Base-by-base conservation (phyloP, 768 basidiomycete genomes). In the Pisolithus albus region DNA sequence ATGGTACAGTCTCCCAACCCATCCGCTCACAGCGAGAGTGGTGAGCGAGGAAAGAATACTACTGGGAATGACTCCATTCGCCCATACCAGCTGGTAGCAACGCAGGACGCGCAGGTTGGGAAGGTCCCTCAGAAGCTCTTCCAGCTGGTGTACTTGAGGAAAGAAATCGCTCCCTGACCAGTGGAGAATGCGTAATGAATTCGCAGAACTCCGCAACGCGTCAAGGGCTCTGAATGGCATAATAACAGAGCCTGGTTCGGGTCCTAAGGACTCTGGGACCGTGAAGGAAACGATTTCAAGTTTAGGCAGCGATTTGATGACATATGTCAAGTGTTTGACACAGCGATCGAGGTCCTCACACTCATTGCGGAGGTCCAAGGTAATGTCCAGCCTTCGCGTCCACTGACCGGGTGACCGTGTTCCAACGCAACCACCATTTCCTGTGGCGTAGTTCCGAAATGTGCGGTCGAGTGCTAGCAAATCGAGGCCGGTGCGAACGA, bases 301-400 rank as follows among this genome's bases (percentile, higher is more conserved):
- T 40, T 53, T 30, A 2, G 52, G 50, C 50, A 68, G 52, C 38
- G 16, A 49, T n/a, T 34, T 16, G 45, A 66, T 58, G 26, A 61
- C 36, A 6, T 53, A 13, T 1, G 57, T 40, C 0, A 66, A 55
- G 10, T 38, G 39, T 3, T 56, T 41, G 2, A 15, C 10, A 10
- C 11, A 13, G 5, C 57, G 56, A 7, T 34, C 41, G 7, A 38
- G 26, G 7, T 42, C 30, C 21, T 23, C 21, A 23, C 21, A 23
- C 30, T 30, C 8, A 5, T 34, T 6, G 5, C 24, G 45, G 38
- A 65, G 57, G 26, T 59, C 57, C 5, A 62, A 50, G 30, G 53
- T 57, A 10, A 66, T 46, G 44, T 66, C 66, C 11, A 66, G 44
- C 34, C 66, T 57, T 13, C 57, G 48, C n/a, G n/a, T n/a, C n/a